Conservation (phyloP, 768 basidiomycete genomes). For the Pisolithus albus region DNA sequence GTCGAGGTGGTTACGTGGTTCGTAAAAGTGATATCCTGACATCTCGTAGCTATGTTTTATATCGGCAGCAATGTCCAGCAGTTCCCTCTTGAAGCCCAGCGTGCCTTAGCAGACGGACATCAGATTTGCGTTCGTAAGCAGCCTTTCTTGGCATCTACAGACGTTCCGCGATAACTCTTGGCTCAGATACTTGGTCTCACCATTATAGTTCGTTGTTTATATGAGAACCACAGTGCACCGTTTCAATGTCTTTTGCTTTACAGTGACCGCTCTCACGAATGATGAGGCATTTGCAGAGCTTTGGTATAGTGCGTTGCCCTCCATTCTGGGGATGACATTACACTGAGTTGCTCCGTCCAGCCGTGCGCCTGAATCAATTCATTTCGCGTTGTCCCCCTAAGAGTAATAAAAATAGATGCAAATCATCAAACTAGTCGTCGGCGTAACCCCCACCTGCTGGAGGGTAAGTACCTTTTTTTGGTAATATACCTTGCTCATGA, state of each 20-base stretch:
- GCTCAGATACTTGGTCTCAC: conserved; percentile 28
- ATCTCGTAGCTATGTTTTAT: conserved; percentile 47
- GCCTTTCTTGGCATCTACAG: neutral
- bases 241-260: neutral
- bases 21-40: neutral
- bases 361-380: conserved; percentile 14
- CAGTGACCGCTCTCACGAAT: conserved; percentile 56
- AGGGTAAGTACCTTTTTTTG: conserved; percentile 30
- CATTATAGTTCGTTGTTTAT: conserved; percentile 38
- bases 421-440: conserved; percentile 47
- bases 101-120: conserved; percentile 49
- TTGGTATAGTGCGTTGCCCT: conserved; percentile 51
- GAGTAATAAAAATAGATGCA: conserved; percentile 30
- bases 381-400: neutral
- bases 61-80: conserved; percentile 53
- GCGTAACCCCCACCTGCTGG: conserved; percentile 57
- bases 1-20: conserved; percentile 17
- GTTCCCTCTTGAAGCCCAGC: conserved; percentile 50
- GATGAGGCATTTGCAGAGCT: conserved; percentile 70
- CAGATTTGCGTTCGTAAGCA: conserved; percentile 56
- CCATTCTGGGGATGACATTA: neutral
- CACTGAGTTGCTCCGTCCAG: conserved; percentile 7
- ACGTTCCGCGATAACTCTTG: neutral
- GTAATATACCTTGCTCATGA: neutral
- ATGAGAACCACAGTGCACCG: neutral